Base-by-base conservation (phyloP, 2,329 filamentous ascomycete genomes). In the Aspergillus versicolor region DNA sequence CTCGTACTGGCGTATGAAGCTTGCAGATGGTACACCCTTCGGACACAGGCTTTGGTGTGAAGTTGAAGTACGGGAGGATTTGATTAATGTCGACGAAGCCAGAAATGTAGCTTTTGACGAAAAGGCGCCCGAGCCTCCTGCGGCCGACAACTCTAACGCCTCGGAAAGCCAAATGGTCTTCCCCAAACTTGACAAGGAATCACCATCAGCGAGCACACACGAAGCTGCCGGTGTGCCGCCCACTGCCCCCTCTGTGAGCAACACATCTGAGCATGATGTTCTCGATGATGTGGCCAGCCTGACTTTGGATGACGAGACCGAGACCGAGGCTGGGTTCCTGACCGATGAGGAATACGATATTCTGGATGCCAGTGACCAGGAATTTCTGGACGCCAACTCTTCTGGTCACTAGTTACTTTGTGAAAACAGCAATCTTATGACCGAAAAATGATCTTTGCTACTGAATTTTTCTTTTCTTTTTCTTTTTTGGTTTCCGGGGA, bases 341-440 rank as follows among this genome's bases (percentile, higher is more conserved):
- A 97, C 94, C 0, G 94, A 99, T 63, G 94, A 97, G 74, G 94
- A 99, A 77, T 99, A 97, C 73, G 94, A 99, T 69, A 92, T 97
- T 63, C 85, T 97, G 45, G 92, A 97, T 77, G 93, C 92, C 43
- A 96, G 91, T 58, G 93, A 97, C 65, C 90, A 96, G 73, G 93
- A 97, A 72, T 88, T 84, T 64, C 73, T 85, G 51, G 81, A 82
- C 60, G 84, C 68, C 22, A 65, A 66, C 38, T 67, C 69, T 8
- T 65, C 65, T 42, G 52, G 58, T 51, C 59, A 60, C 57, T 68
- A 56, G 62, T 43, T 9, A 19, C 32, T 45, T n/a, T 45, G 27
- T 19, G 45, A 47, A 42, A 48, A 32, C 24, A 24, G 34, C 40
- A 32, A 43, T 12, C 17, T 30, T 13, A 47, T 48, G 43, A 54